Evolutionary conservation across 805 yeast genomes (phyloP).

Genomic region (Metschnikowia amazonensis): DNA sequence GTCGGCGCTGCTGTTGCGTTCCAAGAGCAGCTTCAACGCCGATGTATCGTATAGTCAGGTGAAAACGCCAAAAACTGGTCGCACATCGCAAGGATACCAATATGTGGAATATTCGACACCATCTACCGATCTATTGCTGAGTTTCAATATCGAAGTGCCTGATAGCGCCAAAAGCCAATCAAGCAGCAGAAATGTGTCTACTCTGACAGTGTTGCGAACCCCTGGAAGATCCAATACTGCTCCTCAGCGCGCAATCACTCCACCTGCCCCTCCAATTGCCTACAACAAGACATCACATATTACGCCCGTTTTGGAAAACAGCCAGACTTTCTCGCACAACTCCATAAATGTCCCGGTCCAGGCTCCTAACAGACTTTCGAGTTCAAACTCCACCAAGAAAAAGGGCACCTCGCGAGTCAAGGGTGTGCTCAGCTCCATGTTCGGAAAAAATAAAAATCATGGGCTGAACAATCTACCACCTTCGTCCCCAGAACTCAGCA

Average conservation of each 20-base stretch:
- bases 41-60: background rate
- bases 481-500: slow-evolving; percentile 23
- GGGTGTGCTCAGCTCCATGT: slow-evolving; percentile 55
- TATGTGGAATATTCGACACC: background rate
- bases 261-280: slow-evolving; percentile 4
- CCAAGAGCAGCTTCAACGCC: background rate
- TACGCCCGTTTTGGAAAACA: slow-evolving; percentile 28
- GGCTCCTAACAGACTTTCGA: slow-evolving; percentile 10
- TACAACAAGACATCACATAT: slow-evolving; percentile 4
- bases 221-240: background rate
- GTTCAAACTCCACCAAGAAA: slow-evolving; percentile 5
- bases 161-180: background rate
- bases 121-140: background rate
- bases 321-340: slow-evolving; percentile 2
- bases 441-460: slow-evolving; percentile 31
- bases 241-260: background rate
- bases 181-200: background rate
- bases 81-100: background rate
- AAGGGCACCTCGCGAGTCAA: slow-evolving; percentile 51
- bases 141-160: background rate
- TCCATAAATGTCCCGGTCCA: slow-evolving; percentile 10
- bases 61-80: background rate
- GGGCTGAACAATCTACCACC: slow-evolving; percentile 1
- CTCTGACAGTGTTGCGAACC: slow-evolving; percentile 2
- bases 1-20: slow-evolving; percentile 7